Percentiles rank a stretch among this genome's conserved stretches.
Conservation (phyloP, 331 rosid species). For the Rhamnella rubrinervis region DNA sequence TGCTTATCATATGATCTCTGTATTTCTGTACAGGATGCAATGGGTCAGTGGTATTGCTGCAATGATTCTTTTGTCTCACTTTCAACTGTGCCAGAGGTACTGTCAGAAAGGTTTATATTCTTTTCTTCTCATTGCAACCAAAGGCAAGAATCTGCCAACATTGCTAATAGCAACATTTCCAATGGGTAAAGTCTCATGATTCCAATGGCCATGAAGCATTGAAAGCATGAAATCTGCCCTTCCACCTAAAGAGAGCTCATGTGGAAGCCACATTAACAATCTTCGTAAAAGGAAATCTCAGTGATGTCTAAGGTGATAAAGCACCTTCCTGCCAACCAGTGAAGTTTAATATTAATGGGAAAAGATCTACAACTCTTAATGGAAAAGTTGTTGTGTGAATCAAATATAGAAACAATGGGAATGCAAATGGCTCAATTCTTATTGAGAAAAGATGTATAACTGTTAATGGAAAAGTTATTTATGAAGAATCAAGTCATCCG, state of each 20-base stretch:
- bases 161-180: conserved; percentile 28
- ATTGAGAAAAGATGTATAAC: conserved; percentile 31
- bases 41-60: conserved; percentile 92
- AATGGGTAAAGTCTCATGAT: conserved; percentile 62
- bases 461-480: conserved; percentile 58
- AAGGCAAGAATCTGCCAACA: conserved; percentile 47
- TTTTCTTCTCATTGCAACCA: conserved; percentile 92
- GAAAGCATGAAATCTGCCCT: conserved; percentile 41
- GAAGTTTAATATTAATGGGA: conserved; percentile 49
- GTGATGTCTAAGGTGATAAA: conserved; percentile 46
- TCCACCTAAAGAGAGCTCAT: conserved; percentile 40
- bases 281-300: conserved; percentile 48
- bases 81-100: conserved; percentile 79
- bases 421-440: conserved; percentile 39
- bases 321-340: conserved; percentile 45
- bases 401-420: conserved; percentile 51
- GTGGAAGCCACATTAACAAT: conserved; percentile 47
- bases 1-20: conserved; percentile 19
- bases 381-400: conserved; percentile 49
- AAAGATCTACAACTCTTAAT: conserved; percentile 46
- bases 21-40: conserved; percentile 67
- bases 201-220: conserved; percentile 66
- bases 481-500: conserved; percentile 36
- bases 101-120: conserved; percentile 92
- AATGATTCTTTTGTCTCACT: conserved; percentile 81